These are phyloP conservation scores for Populus euphratica DNA, from an alignment of 345 rosid genomes.

Conservation along the genomic window DNA sequence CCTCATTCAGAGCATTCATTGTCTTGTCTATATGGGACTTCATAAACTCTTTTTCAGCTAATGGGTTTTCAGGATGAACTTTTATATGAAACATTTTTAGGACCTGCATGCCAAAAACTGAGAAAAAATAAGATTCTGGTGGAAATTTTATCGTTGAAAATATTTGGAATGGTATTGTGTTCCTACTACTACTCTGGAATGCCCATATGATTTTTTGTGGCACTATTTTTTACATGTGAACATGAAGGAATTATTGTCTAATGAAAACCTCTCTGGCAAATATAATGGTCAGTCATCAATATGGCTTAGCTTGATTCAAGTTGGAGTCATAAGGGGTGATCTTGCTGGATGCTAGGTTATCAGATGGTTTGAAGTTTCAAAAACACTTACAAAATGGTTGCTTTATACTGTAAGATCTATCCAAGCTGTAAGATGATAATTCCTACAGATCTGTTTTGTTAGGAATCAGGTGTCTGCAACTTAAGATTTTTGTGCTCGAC, in stretches of 20 bases:
- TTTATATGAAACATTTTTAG: slow-evolving; percentile 62
- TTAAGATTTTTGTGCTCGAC: not conserved
- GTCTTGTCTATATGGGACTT: slow-evolving; percentile 19
- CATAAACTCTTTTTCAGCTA: slow-evolving; percentile 25
- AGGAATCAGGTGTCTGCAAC: not conserved
- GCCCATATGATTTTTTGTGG: not conserved
- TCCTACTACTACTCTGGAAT: not conserved
- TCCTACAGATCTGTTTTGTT: not conserved
- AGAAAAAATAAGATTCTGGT: slow-evolving; percentile 1
- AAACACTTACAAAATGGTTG: not conserved
- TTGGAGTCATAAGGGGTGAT: not conserved
- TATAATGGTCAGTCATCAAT: slow-evolving; percentile 3
- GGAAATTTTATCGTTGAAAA: not conserved
- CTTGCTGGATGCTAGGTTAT: not conserved
- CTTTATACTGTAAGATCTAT: slow-evolving; percentile 4
- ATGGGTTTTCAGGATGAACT: slow-evolving; percentile 65
- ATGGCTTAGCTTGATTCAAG: not conserved
- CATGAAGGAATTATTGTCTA: not conserved
- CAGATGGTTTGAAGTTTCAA: not conserved
- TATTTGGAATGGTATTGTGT: not conserved
- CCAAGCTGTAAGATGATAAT: not conserved
- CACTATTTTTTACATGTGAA: not conserved
- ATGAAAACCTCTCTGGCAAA: not conserved
- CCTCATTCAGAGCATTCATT: slow-evolving; percentile 18
- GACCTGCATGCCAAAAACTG: slow-evolving; percentile 49